Evolutionary conservation across 116 monocot species (phyloP).

Genomic region (Papilionanthe hybrid): DNA sequence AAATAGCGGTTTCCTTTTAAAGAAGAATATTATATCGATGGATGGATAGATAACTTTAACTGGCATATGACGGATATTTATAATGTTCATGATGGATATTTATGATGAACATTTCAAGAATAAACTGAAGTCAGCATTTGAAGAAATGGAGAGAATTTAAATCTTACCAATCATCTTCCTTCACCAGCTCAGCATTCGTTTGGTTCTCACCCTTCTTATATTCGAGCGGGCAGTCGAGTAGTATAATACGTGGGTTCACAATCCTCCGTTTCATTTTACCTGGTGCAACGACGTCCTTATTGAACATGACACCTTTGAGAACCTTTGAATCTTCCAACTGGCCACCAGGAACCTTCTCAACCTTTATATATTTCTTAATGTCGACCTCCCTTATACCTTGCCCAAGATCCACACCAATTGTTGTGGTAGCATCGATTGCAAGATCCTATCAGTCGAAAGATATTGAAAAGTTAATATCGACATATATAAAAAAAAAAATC

Average conservation of each 20-base stretch:
- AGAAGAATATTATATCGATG: no score
- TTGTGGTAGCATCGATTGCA: constrained; percentile 90
- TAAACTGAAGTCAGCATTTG: neutral
- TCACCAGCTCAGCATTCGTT: constrained; percentile 89
- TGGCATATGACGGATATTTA: no score
- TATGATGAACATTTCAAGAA: neutral
- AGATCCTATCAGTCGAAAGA: constrained; percentile 51
- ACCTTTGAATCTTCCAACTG: constrained; percentile 90
- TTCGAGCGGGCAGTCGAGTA: constrained; percentile 91
- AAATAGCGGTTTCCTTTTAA: no score
- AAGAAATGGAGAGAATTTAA: neutral
- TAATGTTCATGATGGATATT: neutral
- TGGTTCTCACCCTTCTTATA: constrained; percentile 99
- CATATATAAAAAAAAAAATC: neutral
- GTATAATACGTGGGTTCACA: constrained; percentile 83
- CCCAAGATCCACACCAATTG: constrained; percentile 81
- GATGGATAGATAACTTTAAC: neutral
- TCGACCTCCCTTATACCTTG: constrained; percentile 88
- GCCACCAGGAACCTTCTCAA: constrained; percentile 95
- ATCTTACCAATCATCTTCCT: constrained; percentile 92
- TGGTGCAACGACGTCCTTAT: constrained; percentile 95
- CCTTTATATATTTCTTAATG: constrained; percentile 91
- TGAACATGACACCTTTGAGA: constrained; percentile 89
- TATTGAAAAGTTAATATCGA: neutral
- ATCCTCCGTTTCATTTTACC: constrained; percentile 93